Evolutionary conservation across 1,139 yeast genomes (phyloP), one percentile per base, ranked within the genome.

Genomic region (Entelexis paramagnoliae): DNA sequence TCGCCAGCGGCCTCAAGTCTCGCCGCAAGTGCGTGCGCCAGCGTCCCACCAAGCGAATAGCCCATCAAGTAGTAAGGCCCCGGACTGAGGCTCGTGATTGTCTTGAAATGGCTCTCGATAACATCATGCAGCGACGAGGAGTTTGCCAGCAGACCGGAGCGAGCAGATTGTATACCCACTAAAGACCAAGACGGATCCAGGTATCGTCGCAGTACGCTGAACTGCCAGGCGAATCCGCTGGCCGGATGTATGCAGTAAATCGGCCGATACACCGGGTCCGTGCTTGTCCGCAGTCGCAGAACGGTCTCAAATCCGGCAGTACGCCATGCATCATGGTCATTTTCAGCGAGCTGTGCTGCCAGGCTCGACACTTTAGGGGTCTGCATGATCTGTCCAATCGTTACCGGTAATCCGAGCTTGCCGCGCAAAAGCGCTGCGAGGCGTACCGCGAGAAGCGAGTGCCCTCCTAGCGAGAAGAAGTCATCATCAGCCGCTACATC

Each of bases 161-260:
- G 29, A 6, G 56, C 51, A 1, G 56, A 53, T 19, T 53, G 56
- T 5, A 54, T 39, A 8, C 56, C 56, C 7, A 54, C 38, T 1
- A 54, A 17, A 4, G 50, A 52, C 56, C 56, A 54, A n/a, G 16
- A 17, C 5, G 51, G 45, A 28, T 52, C 55, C 10, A 54, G 20
- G 28, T 54, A 52, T 5, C 56, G 24, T 6, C 50, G 47, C 7
- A 54, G 51, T 1, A 54, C 55, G 26, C 56, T 51, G 35, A 54
- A 54, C 32, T 54, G 56, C 56, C 56, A 54, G 1, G 56, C 34
- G 30, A 54, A 54, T 1, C 56, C 56, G 3, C 55, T 52, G 2
- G 56, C 56, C 6, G 55, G 55, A 30, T 54, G 56, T 5, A 54
- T 33, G 19, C 56, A 54, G 39, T 39, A 52, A 8, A 54, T 11